Evolutionary conservation across 2,329 filamentous ascomycete genomes (phyloP), one percentile per base, ranked within the genome.

Genomic region (Helminthosporium solani): DNA sequence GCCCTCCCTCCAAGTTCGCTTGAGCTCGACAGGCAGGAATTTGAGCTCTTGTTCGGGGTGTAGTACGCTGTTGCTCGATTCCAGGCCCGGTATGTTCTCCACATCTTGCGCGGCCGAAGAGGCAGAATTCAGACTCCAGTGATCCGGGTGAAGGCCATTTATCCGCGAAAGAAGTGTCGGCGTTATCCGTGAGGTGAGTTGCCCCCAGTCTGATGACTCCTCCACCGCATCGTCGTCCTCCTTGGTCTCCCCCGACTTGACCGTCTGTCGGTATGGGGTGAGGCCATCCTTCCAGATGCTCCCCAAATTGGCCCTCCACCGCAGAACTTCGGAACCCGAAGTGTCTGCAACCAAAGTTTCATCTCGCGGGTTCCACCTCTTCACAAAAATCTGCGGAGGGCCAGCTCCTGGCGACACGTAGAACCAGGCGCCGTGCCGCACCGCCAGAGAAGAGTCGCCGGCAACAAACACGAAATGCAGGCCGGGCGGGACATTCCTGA

Each of bases 341-440:
- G 67, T 70, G 38, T 75, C 75, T 2, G 67, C 60, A 3, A 71
- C 57, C 11, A 79, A 54, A 2, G 76, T 75, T 52, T 80, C 78
- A 7, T 65, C 69, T 6, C 66, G 66, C 1, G 66, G 47, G 42
- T 78, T 70, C 83, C 82, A 85, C 68, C 75, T 78, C 63, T 81
- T 78, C 34, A 84, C 69, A 43, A 82, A 74, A 2, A 82, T 70
- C 35, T 75, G 64, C 2, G 60, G 55, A 16, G 68, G 64, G 15
- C 60, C 58, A 31, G 54, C 50, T 30, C 67, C 63, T 21, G 72
- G 70, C 18, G 70, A 69, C 18, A 84, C 72, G 39, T 76, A 73
- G 59, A 84, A 80, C 83, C 83, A 86, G 27, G 77, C 73, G 8
- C 83, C 83, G 46, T 81, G 77, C n/a, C 83, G 75, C 21, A 85